Evolutionary conservation across 2,329 filamentous ascomycete species (phyloP), one percentile per base, ranked within the genome.

Genomic region (Diplodia sapinea): DNA sequence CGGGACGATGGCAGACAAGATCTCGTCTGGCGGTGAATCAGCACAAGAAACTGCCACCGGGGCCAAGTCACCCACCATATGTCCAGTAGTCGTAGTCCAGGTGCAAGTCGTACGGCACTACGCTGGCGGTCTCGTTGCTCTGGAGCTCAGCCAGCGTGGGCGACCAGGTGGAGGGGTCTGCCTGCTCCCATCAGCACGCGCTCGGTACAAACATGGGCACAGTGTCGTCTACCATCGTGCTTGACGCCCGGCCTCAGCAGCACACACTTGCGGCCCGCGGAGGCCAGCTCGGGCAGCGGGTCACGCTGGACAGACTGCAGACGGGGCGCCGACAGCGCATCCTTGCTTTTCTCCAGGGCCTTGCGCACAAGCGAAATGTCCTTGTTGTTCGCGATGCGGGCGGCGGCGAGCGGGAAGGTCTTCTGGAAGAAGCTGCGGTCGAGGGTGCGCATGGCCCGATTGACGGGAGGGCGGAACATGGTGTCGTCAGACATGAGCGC

Each of bases 1-100:
- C 0, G 94, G 94, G 0, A 99, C 84, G 66, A 97, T 87, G 3
- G 92, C 88, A 59, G 84, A 84, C 75, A 97, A 91, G 49, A 99
- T 91, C 72, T 98, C 94, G 69, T 90, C 90, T 91, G 66, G 23
- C 8, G n/a, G 36, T 23, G 20, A 3, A 26, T 73, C 36, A 68
- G 65, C 38, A 40, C 20, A 12, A 9, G 12, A 55, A 1, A n/a
- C 12, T 31, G 31, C 4, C 33, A 13, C 26, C 9, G 29, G 13
- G 26, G 29, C 9, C 51, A 20, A 36, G 64, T 23, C 57, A 50
- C 85, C 72, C 84, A 91, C 91, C 83, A 77, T 96, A 94, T 62
- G 84, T 90, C 92, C 93, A 98, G 79, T 94, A 89, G 73, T 91
- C 86, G 79, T 99, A 99, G 72, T 90, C 88, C 68, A 98, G 84